Conservation (phyloP, 345 rosid genomes). For the Sisymbrium altissimum region DNA sequence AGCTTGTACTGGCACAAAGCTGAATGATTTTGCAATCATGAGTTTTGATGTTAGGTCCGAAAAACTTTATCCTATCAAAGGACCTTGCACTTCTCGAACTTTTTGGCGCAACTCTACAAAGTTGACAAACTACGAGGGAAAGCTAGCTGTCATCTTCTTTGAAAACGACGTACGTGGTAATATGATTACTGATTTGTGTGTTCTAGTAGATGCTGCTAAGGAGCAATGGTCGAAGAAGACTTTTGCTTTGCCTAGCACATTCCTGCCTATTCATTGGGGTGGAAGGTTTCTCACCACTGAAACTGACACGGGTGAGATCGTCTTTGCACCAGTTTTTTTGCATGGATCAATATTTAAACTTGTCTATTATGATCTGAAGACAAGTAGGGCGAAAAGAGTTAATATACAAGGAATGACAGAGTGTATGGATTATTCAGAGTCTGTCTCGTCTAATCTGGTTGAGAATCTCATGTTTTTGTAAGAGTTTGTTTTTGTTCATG, state of each 20-base stretch:
- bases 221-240: neutral
- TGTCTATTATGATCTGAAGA: neutral
- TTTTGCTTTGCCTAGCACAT: neutral
- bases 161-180: too few relatives aligned
- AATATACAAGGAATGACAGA: neutral
- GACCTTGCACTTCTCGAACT: neutral
- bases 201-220: neutral
- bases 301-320: neutral
- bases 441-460: neutral
- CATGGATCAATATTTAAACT: neutral
- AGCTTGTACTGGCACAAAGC: neutral
- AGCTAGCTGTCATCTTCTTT: neutral
- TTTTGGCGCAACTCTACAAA: neutral
- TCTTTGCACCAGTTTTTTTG: neutral
- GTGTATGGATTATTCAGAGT: neutral
- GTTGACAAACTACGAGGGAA: slow-evolving; percentile 5
- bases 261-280: too few relatives aligned
- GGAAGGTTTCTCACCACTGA: neutral
- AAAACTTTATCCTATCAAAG: neutral
- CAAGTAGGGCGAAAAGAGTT: neutral
- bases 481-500: too few relatives aligned
- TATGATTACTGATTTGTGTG: neutral
- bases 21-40: neutral
- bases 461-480: too few relatives aligned
- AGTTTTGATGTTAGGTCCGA: slow-evolving; percentile 15